Evolutionary conservation across 306 rosid species (phyloP), one percentile per base, ranked within the genome.

Genomic region (Aeschynomene evenia): DNA sequence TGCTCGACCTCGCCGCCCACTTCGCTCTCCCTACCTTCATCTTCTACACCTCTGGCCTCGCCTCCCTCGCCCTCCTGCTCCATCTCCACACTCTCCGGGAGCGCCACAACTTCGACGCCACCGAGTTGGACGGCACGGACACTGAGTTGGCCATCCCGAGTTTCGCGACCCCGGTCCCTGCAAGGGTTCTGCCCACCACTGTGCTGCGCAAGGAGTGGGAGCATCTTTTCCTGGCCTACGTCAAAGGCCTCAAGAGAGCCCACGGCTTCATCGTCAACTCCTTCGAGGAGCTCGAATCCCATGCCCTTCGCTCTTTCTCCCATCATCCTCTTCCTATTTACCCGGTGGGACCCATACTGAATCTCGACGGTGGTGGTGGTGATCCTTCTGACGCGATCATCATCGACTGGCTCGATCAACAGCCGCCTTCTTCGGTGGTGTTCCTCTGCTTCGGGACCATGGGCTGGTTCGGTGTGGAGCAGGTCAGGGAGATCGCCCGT

Each of bases 321-420:
- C 13, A 23, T 2, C 20, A 5, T 14, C 4, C 10, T 19, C n/a
- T n/a, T 5, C 85, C 89, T 1, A 22, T 84, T 1, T 84, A 80
- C 68, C 74, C 87, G 0, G 85, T 89, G 65, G 96, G 91, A 14
- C 89, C 95, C 57, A 9, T 88, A 0, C 7, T 88, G 20, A 79
- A 78, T 53, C 40, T 70, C 2, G 65, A 65, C 3, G 29, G 23
- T 7, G 21, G 39, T 1, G 5, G 8, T 48, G 31, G 5, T 28
- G 31, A n/a, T n/a, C n/a, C n/a, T n/a, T n/a, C n/a, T n/a, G n/a
- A n/a, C n/a, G n/a, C n/a, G n/a, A 40, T 33, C 0, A 11, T 77
- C 18, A 9, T 89, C 11, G 36, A 61, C 2, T 89, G 96, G 96
- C 87, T 91, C 2, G 87, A 91, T n/a, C 24, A 70, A 3, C 92